Base-by-base conservation (phyloP, 306 rosid genomes). In the Betula pendula region DNA sequence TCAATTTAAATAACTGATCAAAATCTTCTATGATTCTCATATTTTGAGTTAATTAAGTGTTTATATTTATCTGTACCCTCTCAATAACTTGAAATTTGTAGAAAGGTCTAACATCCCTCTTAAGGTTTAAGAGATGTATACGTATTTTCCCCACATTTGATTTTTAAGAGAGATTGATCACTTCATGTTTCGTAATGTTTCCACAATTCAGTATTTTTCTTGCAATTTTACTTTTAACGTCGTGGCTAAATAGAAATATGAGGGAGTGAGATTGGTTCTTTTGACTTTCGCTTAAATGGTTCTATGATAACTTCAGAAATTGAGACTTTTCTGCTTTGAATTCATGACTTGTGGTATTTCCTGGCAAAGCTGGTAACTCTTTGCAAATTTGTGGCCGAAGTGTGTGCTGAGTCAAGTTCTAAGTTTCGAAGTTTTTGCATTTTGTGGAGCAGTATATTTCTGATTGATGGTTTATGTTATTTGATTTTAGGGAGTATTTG, bases 241-340 rank as follows among this genome's bases (percentile, higher is more conserved):
- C 22, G 51, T 5, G 13, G 42, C 77, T 68, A 20, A 63, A 66
- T 24, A 58, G 31, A 24, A 74, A 22, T 5, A 38, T 40, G 6
- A 60, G 43, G 49, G 81, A 38, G 38, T 16, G 69, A 5, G 33
- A 67, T 74, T 74, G 17, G 13, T 56, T 56, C 63, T 45, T 25
- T n/a, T 56, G 63, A 56, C 16, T 56, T 22, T 9, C 0, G 16
- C 33, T 24, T 24, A 56, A 56, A 3, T 56, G 63, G 12, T 20
- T 20, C 31, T 22, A 22, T 38, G 42, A 38, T 56, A 56, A 56
- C 52, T 17, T 3, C 12, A 74, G 65, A 13, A 9, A 19, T 22
- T 13, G 17, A 35, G 53, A 8, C n/a, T 31, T 50, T 15, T 42
- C 13, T 2, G 5, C 58, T 65, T 25, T 33, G 44, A 58, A 19